Evolutionary conservation across 768 basidiomycete genomes (phyloP).

Genomic region (Rhodotorula kratochvilovae): DNA sequence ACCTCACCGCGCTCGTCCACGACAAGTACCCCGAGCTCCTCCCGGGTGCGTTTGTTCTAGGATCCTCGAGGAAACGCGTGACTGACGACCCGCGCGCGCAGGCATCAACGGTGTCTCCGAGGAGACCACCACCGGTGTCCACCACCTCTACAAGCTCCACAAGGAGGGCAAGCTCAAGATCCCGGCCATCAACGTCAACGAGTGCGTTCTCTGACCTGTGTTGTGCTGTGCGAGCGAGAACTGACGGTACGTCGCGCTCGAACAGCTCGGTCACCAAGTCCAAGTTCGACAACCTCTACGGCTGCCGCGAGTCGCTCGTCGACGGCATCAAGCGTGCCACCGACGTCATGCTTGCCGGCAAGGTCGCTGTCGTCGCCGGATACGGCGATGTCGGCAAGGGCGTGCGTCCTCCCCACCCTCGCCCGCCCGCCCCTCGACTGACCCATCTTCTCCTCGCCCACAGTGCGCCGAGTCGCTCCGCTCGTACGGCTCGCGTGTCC

Average conservation of each 20-base stretch:
- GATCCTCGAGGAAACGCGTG: background rate
- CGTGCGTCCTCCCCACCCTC: constrained; percentile 55
- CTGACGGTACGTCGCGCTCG: background rate
- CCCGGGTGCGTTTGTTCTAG: constrained; percentile 53
- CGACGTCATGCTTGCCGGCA: constrained; percentile 99
- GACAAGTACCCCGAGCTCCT: constrained; percentile 93
- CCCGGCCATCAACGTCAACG: constrained; percentile 98
- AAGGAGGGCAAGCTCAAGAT: constrained; percentile 92
- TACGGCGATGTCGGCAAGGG: constrained; percentile 99
- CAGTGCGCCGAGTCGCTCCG: constrained; percentile 95
- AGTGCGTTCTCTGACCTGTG: constrained; percentile 10
- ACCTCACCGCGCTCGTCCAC: constrained; percentile 89
- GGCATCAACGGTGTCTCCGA: constrained; percentile 91
- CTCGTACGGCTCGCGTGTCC: constrained; percentile 93
- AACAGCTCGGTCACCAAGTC: constrained; percentile 95
- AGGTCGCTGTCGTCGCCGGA: constrained; percentile 97
- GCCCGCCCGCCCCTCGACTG: background rate
- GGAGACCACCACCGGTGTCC: constrained; percentile 99
- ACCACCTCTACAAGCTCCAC: constrained; percentile 97
- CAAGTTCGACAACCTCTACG: constrained; percentile 95
- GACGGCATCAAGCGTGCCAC: constrained; percentile 99
- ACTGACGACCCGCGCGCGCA: constrained; percentile 43
- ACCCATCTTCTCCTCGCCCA: background rate
- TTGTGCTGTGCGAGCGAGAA: no score
- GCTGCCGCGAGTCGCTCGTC: constrained; percentile 98